Conservation (phyloP, 768 basidiomycete genomes). For the Asterophora lycoperdoides region DNA sequence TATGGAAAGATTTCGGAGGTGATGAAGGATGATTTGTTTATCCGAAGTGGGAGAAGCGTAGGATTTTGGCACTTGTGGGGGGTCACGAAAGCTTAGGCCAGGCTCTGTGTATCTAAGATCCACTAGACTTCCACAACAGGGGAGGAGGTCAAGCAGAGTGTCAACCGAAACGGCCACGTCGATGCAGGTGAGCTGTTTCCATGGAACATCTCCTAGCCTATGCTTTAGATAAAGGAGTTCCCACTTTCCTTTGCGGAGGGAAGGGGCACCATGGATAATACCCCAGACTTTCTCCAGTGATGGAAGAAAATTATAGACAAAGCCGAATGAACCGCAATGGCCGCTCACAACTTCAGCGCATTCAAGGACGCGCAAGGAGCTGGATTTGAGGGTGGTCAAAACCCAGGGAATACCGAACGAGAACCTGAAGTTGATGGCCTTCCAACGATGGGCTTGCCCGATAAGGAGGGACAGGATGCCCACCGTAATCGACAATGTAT, state of each 20-base stretch:
- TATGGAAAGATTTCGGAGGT: conserved; percentile 3
- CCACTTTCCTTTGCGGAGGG: conserved; percentile 2
- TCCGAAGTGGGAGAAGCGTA: not conserved
- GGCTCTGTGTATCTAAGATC: conserved; percentile 7
- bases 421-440: conserved; percentile 8
- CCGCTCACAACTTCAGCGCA: conserved; percentile 3
- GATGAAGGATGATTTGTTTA: not conserved
- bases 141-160: conserved; percentile 7
- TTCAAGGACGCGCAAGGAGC: conserved; percentile 1
- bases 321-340: not conserved
- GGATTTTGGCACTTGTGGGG: not conserved
- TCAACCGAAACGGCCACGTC: not conserved
- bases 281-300: not conserved
- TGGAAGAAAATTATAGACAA: not conserved
- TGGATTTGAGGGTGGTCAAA: not conserved
- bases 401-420: not conserved
- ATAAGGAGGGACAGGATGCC: conserved; percentile 8
- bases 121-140: conserved; percentile 6
- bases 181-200: conserved; percentile 4
- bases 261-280: not conserved
- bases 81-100: not conserved
- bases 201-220: not conserved
- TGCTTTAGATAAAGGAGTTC: conserved; percentile 7
- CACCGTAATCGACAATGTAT: not conserved
- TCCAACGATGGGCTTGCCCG: conserved; percentile 8